A percentile compares a stretch with the other conserved stretches of the same genome.
Evolutionary conservation across 441 rosid genomes (phyloP).

Genomic region (Cnidoscolus chayamansa): DNA sequence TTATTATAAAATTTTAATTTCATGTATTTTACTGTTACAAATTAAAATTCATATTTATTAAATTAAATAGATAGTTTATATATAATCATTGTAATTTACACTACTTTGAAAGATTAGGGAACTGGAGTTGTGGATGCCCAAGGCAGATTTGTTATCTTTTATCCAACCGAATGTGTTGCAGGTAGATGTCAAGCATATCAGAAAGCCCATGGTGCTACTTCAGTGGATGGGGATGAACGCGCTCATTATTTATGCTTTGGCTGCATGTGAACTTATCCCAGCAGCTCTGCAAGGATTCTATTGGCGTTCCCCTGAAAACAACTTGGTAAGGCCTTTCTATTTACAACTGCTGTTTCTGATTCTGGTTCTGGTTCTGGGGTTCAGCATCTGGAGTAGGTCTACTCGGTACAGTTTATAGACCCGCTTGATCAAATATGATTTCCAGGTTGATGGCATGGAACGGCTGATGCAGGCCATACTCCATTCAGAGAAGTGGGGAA

Average conservation of each 20-base stretch:
- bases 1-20: too few relatives aligned
- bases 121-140: not conserved
- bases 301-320: slow-evolving; percentile 51
- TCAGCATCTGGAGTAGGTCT: too few relatives aligned
- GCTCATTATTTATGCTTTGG: slow-evolving; percentile 49
- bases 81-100: not conserved
- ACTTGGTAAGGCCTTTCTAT: slow-evolving; percentile 36
- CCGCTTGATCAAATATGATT: slow-evolving; percentile 13
- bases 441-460: slow-evolving; percentile 47
- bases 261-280: slow-evolving; percentile 52
- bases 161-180: slow-evolving; percentile 30
- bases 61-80: too few relatives aligned
- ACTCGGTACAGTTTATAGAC: slow-evolving; percentile 3
- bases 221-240: slow-evolving; percentile 74
- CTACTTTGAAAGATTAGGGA: not conserved
- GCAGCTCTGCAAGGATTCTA: slow-evolving; percentile 52
- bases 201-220: slow-evolving; percentile 36
- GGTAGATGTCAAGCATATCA: slow-evolving; percentile 49
- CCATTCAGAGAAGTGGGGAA: slow-evolving; percentile 48
- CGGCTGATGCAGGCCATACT: slow-evolving; percentile 34
- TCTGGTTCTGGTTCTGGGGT: not conserved
- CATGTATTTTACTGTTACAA: too few relatives aligned
- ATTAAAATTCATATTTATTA: too few relatives aligned
- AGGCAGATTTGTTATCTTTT: not conserved
- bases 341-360: not conserved